These are phyloP conservation scores for Hypomontagnella monticulosa DNA, from an alignment of 495 filamentous ascomycete genomes.

Conservation along the genomic window DNA sequence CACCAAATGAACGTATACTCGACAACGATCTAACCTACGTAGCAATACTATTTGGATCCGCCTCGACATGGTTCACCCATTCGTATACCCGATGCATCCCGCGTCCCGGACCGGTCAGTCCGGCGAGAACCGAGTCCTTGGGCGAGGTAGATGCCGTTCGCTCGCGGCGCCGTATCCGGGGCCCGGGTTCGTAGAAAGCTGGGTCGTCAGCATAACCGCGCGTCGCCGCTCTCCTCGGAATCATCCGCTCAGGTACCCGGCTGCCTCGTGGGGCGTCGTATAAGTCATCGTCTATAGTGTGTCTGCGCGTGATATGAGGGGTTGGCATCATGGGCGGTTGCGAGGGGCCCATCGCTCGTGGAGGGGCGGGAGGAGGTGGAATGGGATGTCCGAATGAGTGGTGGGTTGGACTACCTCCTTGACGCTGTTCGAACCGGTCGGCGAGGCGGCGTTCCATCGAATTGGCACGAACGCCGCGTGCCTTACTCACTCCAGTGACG, in stretches of 20 bases:
- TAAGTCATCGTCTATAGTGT: slow-evolving; percentile 55
- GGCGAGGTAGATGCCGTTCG: slow-evolving; percentile 40
- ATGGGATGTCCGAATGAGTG: slow-evolving; percentile 43
- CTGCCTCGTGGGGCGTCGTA: slow-evolving; percentile 42
- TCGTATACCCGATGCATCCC: slow-evolving; percentile 59
- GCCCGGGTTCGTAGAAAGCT: slow-evolving; percentile 26
- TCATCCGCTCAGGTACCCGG: slow-evolving; percentile 25
- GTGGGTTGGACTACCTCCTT: slow-evolving; percentile 35
- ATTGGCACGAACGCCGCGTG: slow-evolving; percentile 47
- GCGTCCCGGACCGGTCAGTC: slow-evolving; percentile 54
- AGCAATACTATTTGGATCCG: slow-evolving; percentile 30
- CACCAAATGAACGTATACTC: slow-evolving; percentile 17
- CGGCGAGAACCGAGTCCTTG: slow-evolving; percentile 54
- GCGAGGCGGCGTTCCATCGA: slow-evolving; percentile 58
- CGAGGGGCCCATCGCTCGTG: slow-evolving; percentile 46
- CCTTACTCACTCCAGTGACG: slow-evolving; percentile 46
- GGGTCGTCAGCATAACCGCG: slow-evolving; percentile 42
- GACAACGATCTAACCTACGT: slow-evolving; percentile 14
- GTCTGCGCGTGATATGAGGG: slow-evolving; percentile 45
- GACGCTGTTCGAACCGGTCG: slow-evolving; percentile 51
- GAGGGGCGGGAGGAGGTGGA: slow-evolving; percentile 40
- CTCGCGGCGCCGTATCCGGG: slow-evolving; percentile 37
- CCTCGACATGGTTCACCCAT: slow-evolving; percentile 59
- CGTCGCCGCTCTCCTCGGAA: slow-evolving; percentile 34
- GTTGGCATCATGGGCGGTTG: slow-evolving; percentile 31